Percentiles rank a stretch among this genome's conserved stretches.
Evolutionary conservation across 2,329 filamentous ascomycete genomes (phyloP).

Genomic region (Aspergillus ruber): DNA sequence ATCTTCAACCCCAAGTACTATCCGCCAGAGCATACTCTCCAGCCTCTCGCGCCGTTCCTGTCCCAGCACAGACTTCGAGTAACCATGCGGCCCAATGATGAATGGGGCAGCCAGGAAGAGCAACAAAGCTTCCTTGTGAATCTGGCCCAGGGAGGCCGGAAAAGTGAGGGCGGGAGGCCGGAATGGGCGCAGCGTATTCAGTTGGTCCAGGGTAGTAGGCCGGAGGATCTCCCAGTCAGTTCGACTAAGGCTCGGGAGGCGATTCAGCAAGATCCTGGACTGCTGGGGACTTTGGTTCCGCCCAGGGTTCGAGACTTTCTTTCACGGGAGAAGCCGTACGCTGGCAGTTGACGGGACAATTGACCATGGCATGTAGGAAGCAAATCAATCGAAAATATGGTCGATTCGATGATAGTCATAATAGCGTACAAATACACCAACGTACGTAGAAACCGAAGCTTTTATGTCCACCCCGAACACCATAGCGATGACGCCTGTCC

Average conservation of each 20-base stretch:
- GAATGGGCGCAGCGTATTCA: slow-evolving; percentile 40
- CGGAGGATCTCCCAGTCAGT: slow-evolving; percentile 33
- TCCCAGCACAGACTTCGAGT: slow-evolving; percentile 39
- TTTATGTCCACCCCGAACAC: background rate
- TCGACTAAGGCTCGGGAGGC: slow-evolving; percentile 39
- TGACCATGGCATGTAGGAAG: background rate
- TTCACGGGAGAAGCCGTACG: slow-evolving; percentile 26
- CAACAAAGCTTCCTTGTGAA: slow-evolving; percentile 33
- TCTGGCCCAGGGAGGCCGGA: slow-evolving; percentile 32
- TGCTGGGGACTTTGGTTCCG: slow-evolving; percentile 32
- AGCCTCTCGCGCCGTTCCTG: slow-evolving; percentile 37
- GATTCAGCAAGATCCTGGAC: slow-evolving; percentile 20
- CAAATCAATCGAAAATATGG: background rate
- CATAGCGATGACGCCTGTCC: background rate
- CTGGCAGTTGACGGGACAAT: background rate
- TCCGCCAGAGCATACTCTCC: slow-evolving; percentile 37
- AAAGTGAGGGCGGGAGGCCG: slow-evolving; percentile 30
- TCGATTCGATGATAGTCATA: background rate
- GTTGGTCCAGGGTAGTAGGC: slow-evolving; percentile 34
- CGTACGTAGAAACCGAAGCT: background rate
- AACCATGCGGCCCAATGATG: slow-evolving; percentile 37
- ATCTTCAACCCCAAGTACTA: slow-evolving; percentile 47
- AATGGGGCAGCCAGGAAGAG: slow-evolving; percentile 33
- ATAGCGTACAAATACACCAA: background rate
- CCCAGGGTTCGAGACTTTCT: slow-evolving; percentile 28